Evolutionary conservation across 2,329 filamentous ascomycete species (phyloP).

Genomic region (Diaporthe longicolla): DNA sequence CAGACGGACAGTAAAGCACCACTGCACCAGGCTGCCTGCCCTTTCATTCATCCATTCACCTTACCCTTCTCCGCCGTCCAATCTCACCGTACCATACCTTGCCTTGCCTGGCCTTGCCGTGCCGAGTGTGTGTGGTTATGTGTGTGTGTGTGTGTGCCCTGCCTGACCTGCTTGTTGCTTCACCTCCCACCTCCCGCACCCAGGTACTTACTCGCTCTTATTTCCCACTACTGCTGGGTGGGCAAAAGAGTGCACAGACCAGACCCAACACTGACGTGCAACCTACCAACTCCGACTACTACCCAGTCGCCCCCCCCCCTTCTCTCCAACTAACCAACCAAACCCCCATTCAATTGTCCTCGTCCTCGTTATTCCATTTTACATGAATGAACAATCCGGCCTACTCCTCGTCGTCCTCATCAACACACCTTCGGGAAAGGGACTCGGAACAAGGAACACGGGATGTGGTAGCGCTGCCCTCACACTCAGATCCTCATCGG

Average conservation of each 20-base stretch:
- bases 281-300: not conserved
- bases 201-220: not conserved
- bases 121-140: not conserved
- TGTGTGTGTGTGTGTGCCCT: not conserved
- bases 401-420: not conserved
- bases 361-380: slow-evolving; percentile 3
- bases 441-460: slow-evolving; percentile 29
- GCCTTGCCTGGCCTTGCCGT: not conserved
- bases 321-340: slow-evolving; percentile 3
- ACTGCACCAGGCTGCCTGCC: slow-evolving; percentile 6
- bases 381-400: not conserved
- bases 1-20: no score
- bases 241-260: slow-evolving; percentile 7
- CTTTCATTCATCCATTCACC: slow-evolving; percentile 17
- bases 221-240: slow-evolving; percentile 10
- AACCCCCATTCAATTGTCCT: slow-evolving; percentile 19
- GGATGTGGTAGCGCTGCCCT: slow-evolving; percentile 41
- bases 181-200: not conserved
- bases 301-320: not conserved
- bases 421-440: not conserved
- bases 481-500: slow-evolving; percentile 43
- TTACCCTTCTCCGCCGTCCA: slow-evolving; percentile 30
- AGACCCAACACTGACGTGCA: slow-evolving; percentile 21
- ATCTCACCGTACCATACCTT: slow-evolving; percentile 17
- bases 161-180: not conserved